phyloP scores from a whole-genome alignment of 2,329 filamentous ascomycete genomes.

The Xylaria sp. region DNA sequence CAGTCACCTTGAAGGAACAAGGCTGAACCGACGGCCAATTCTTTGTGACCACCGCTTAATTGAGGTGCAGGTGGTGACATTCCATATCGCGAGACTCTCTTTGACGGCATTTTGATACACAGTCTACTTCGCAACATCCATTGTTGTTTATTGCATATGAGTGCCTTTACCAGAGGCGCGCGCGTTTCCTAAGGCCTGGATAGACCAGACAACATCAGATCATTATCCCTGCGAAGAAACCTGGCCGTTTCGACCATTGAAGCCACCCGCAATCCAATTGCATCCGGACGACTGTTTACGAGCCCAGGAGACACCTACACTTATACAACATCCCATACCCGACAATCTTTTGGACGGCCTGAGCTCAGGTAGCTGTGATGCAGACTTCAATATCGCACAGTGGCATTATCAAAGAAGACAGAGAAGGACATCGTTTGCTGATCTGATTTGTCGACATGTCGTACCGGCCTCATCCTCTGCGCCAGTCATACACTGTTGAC shows the following conservation, averaged over 20 bases:
- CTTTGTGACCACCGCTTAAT: slow-evolving; percentile 26
- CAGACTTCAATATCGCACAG: slow-evolving; percentile 30
- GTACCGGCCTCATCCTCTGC: slow-evolving; percentile 60
- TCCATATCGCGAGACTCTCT: slow-evolving; percentile 9
- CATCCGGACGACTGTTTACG: not conserved
- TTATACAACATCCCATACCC: not conserved
- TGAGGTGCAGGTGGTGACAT: slow-evolving; percentile 19
- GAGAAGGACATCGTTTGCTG: slow-evolving; percentile 25
- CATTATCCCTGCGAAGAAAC: slow-evolving; percentile 2
- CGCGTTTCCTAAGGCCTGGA: slow-evolving; percentile 9
- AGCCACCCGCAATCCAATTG: no score
- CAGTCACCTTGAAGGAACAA: slow-evolving; percentile 23
- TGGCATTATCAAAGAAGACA: slow-evolving; percentile 31
- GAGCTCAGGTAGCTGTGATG: slow-evolving; percentile 38
- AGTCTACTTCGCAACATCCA: slow-evolving; percentile 19
- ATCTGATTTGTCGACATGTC: slow-evolving; percentile 50
- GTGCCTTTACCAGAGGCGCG: slow-evolving; percentile 35
- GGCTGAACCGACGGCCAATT: slow-evolving; percentile 26
- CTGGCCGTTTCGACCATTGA: not conserved
- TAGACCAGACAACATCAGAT: slow-evolving; percentile 5
- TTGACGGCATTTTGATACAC: slow-evolving; percentile 15
- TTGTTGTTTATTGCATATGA: slow-evolving; percentile 27
- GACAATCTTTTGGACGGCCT: slow-evolving; percentile 18
- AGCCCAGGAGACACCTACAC: slow-evolving; percentile 2
- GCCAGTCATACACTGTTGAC: slow-evolving; percentile 52